Base-by-base conservation (phyloP, 2,329 filamentous ascomycete species). In the Eurotiales sp. region DNA sequence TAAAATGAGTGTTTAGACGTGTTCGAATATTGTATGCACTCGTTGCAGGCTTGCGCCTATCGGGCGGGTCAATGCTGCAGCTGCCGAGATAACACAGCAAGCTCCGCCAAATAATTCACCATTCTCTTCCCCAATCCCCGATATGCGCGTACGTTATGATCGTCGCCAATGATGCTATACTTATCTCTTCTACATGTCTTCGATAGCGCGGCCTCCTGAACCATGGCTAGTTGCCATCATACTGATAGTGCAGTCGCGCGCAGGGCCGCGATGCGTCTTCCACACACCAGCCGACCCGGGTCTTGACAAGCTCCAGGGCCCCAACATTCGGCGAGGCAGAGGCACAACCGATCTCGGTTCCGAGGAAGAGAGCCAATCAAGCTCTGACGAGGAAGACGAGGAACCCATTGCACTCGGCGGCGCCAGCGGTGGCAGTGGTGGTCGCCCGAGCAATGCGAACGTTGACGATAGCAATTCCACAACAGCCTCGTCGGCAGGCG, bases 181-280 rank as follows among this genome's bases (percentile, higher is more conserved):
- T 37, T 19, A 32, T 8, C 17, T 45, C 30, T 43, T 29, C 51
- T 48, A 54, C 52, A 77, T 77, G 74, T 73, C 73, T 44, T 72
- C 72, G 41, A 68, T 72, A 50, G 66, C 68, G 17, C 70, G 74
- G 7, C 73, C 76, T 36, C 76, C 77, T 46, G 77, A 81, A 59
- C 75, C 80, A 39, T 80, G 77, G 56, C 75, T 85, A 43, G 68
- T 91, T 46, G 87, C 85, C 37, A 82, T 92, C 52, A 82, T 88
- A 46, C 80, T 92, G 34, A 82, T 90, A 58, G 83, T 88, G 61
- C 81, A 87, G 58, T 88, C 87, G 29, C 83, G 86, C 58, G 86
- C 88, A 60, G 89, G 90, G 14, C 87, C 90, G 23, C 83, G 84
- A 57, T 86, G 93, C 61, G 86, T 93, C 61, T 95, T 91, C 69